Conservation (phyloP, 2,329 filamentous ascomycete genomes). For the Zymoseptoria passerinii region DNA sequence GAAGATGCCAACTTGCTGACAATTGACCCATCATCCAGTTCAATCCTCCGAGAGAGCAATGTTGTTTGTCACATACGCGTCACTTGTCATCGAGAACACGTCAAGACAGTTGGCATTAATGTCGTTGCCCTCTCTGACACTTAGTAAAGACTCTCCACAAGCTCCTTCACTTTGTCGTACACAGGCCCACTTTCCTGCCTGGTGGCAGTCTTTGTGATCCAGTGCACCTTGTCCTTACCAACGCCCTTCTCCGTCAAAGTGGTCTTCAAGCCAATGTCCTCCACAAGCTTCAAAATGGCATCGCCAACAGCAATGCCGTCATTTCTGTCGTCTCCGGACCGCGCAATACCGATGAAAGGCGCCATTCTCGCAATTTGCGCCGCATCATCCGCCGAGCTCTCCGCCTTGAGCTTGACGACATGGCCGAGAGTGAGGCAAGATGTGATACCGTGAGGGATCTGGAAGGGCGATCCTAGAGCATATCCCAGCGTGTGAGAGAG, state of each 20-base stretch:
- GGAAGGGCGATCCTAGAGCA: slow-evolving; percentile 47
- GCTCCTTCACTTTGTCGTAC: slow-evolving; percentile 36
- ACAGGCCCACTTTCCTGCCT: slow-evolving; percentile 35
- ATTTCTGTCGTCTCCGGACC: slow-evolving; percentile 33
- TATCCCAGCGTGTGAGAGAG: slow-evolving; percentile 38
- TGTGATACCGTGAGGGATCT: slow-evolving; percentile 50
- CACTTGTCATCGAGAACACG: not conserved
- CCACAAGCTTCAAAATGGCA: slow-evolving; percentile 37
- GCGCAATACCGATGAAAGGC: slow-evolving; percentile 36
- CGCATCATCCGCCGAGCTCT: slow-evolving; percentile 36
- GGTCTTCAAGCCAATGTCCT: slow-evolving; percentile 36
- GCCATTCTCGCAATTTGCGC: slow-evolving; percentile 39
- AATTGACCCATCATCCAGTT: not conserved
- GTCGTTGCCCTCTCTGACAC: not conserved
- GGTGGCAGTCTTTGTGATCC: slow-evolving; percentile 39
- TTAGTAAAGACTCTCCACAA: slow-evolving; percentile 39
- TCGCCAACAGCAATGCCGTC: slow-evolving; percentile 41
- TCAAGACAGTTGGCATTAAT: no score
- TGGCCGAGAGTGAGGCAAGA: slow-evolving; percentile 47
- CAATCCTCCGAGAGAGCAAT: not conserved
- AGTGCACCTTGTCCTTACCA: slow-evolving; percentile 33
- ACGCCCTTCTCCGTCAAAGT: slow-evolving; percentile 41
- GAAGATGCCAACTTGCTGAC: not conserved
- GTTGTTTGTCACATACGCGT: not conserved
- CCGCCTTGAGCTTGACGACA: slow-evolving; percentile 47